Evolutionary conservation across 2,329 filamentous ascomycete species (phyloP), one percentile per base, ranked within the genome.

Genomic region (Sporothrix brasiliensis): DNA sequence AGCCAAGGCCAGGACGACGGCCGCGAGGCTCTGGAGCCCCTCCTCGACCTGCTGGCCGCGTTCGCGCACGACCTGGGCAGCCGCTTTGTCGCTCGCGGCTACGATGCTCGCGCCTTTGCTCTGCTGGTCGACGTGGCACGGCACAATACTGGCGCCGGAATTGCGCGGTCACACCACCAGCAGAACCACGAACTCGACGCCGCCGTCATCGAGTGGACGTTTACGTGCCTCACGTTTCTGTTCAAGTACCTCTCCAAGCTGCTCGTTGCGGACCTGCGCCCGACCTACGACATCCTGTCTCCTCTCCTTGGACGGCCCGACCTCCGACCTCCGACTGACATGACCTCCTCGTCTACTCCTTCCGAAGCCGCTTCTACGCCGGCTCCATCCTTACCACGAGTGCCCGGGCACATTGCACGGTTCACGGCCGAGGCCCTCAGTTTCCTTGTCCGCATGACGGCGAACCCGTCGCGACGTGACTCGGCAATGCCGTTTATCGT

Each of bases 161-260:
- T 63, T 10, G 41, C 54, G 19, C 68, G 68, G 5, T 67, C 69
- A 24, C 71, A 70, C 19, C 60, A 67, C 49, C 70, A 73, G 69
- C 70, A 73, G 61, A 89, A 89, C 69, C 91, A 88, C 75, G 88
- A 92, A 68, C 86, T 91, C 70, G 91, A 92, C 76, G 89, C 92
- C 34, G 92, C 94, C 73, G 93, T 96, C n/a, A 92, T 98, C 67
- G 95, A 99, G 81, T 98, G 94, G 94, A 94, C 92, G 67, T 99
- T 99, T 81, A 93, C 91, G 14, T 94, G 92, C 75, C 84, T 99
- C 70, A 93, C 95, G 60, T 99, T 96, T 84, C 84, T 98, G 53
- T 97, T 99, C 87, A 99, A 99, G 78, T 98, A 98, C 77, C 87
- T 99, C 5, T 96, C 93, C 2, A 89, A 92, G 73, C 86, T 98